These are phyloP conservation scores for Podochytrium sp. DNA, from an alignment of 192 early-diverging fungal genomes.

Conservation along the genomic window DNA sequence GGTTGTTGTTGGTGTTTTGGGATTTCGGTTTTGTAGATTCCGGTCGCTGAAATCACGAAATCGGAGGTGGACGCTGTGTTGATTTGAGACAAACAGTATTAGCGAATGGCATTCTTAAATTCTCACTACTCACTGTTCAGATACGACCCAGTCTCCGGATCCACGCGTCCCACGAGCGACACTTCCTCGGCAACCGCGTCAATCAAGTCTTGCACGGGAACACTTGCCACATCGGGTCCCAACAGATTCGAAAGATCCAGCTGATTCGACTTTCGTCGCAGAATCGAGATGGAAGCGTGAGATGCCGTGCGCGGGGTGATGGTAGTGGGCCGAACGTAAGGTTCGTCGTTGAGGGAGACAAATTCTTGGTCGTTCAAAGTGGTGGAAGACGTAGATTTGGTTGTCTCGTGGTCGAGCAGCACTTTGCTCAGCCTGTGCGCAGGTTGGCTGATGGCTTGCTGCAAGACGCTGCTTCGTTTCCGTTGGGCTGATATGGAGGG, in stretches of 20 bases:
- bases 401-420: background rate
- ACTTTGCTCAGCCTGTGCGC: background rate
- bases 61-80: background rate
- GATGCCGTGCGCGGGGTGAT: slow-evolving; percentile 15
- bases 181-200: background rate
- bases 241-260: no score
- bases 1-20: background rate
- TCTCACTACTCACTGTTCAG: background rate
- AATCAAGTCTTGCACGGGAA: background rate
- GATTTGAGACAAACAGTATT: background rate
- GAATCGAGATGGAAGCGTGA: background rate
- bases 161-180: background rate
- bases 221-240: background rate
- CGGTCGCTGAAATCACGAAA: background rate
- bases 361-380: background rate
- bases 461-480: background rate
- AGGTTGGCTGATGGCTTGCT: background rate
- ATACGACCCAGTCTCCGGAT: background rate
- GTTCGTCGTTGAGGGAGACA: slow-evolving; percentile 1
- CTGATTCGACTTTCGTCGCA: background rate
- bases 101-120: background rate
- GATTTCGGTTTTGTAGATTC: background rate
- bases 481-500: background rate
- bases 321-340: background rate
- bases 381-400: no score